Percentiles rank a stretch among this genome's conserved stretches.
phyloP scores from a whole-genome alignment of 2,329 filamentous ascomycete species.

The Alternaria hordeiaustralica region DNA sequence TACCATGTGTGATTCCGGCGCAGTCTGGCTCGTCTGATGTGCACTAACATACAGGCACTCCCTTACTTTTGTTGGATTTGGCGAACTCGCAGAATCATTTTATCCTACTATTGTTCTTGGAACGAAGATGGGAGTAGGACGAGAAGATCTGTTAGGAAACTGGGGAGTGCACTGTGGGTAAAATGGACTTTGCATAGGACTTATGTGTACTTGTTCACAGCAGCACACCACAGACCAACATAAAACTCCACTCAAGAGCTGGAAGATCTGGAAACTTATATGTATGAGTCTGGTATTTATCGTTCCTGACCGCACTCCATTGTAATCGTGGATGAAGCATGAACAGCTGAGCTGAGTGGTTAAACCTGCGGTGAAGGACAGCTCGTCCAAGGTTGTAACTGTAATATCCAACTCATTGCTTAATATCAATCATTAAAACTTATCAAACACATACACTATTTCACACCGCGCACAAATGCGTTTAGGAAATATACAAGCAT shows the following conservation, averaged over 20 bases:
- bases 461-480: accelerated
- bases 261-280: not conserved
- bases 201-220: not conserved
- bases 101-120: not conserved
- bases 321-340: not conserved
- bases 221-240: not conserved
- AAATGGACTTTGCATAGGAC: not conserved
- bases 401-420: not conserved
- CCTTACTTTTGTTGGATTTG: not conserved
- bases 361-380: not conserved
- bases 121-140: not conserved
- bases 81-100: not conserved
- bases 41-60: not conserved
- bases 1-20: not conserved
- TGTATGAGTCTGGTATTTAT: not conserved
- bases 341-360: not conserved
- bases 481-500: not conserved
- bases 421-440: not conserved
- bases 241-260: not conserved
- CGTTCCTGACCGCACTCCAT: not conserved
- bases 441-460: not conserved
- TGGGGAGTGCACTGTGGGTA: no score
- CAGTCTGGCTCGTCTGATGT: not conserved
- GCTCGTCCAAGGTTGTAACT: not conserved
- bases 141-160: no score